Base-by-base conservation (phyloP, 441 rosid species). In the Erysimum pusillum region DNA sequence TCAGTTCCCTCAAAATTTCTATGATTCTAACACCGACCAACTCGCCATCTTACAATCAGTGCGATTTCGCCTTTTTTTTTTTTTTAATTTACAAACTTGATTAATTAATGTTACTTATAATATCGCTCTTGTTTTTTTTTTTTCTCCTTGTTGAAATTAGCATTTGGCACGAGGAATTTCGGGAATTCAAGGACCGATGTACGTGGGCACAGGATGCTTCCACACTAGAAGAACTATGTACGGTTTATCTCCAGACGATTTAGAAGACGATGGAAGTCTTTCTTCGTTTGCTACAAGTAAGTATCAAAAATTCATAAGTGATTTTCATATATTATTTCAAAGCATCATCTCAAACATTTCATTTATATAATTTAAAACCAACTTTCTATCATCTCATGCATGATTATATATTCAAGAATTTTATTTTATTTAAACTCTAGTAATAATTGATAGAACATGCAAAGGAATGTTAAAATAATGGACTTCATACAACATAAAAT, bases 151-250 rank as follows among this genome's bases (percentile, higher is more conserved):
- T 18, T 14, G 14, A 59, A 22, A 64, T 18, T 63, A 61, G 69
- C 36, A 15, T 63, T 0, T 73, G 6, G 71, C 71, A 86, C 73
- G 14, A 8, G 97, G 94, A 61, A 4, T 83, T 1, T 80, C n/a
- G 3, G 93, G 92, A 51, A 65, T 88, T 67, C 90, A 89, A 80
- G 93, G 94, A 32, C 78, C 84, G 2, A 1, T 56, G 3, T 86
- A 86, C 5, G 9, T 0, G 0, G 97, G 90, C 20, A 73, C 91
- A 4, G 91, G 94, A 61, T 80, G 91, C 44, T 84, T 88, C 58
- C 91, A 85, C 59, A 56, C 65, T 46, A 64, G 93, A 42, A 84
- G 85, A 85, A 84, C 82, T 20, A 87, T 91, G 0, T 89, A 88
- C 28, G 52, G 31, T 10, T 46, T 56, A 10, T 72, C 79, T 51